phyloP scores from a whole-genome alignment of 345 rosid species.

The Trapa incisa region DNA sequence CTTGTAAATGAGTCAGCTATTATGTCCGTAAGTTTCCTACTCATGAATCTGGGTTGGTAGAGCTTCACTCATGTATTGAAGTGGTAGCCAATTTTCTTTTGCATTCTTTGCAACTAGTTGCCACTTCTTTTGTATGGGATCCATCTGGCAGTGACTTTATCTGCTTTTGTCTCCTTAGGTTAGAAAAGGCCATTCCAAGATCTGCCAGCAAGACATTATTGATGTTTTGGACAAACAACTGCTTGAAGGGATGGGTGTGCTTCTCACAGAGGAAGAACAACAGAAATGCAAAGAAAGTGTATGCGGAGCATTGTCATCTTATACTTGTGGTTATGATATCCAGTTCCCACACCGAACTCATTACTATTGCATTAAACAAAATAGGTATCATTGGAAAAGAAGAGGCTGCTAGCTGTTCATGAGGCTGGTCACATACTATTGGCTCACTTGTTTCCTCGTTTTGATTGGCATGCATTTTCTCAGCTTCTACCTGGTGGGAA shows the following conservation, averaged over 20 bases:
- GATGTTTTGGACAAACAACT: constrained; percentile 92
- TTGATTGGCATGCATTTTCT: constrained; percentile 98
- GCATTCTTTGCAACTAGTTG: neutral
- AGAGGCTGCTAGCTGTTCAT: constrained; percentile 81
- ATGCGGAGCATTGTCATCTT: constrained; percentile 13
- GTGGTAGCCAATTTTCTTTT: neutral
- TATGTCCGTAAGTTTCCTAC: constrained; percentile 69
- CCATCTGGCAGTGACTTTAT: neutral
- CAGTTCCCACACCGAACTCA: neutral
- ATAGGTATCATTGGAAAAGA: constrained; percentile 78
- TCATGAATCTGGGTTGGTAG: neutral
- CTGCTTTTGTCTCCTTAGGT: constrained; percentile 35
- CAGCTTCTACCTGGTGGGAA: constrained; percentile 98
- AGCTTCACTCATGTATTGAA: neutral
- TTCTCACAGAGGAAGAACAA: constrained; percentile 93
- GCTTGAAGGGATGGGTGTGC: constrained; percentile 97
- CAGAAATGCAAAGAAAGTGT: constrained; percentile 83
- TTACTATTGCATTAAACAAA: constrained; percentile 7
- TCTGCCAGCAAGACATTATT: constrained; percentile 75
- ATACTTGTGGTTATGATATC: neutral
- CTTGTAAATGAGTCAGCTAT: constrained; percentile 96
- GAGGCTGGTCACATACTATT: constrained; percentile 91
- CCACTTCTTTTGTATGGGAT: neutral
- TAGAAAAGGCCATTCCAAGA: constrained; percentile 71
- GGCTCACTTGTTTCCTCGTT: constrained; percentile 92